A percentile compares a stretch with the other conserved stretches of the same genome.
Evolutionary conservation across 331 rosid species (phyloP).

Genomic region (Ulmus americana): DNA sequence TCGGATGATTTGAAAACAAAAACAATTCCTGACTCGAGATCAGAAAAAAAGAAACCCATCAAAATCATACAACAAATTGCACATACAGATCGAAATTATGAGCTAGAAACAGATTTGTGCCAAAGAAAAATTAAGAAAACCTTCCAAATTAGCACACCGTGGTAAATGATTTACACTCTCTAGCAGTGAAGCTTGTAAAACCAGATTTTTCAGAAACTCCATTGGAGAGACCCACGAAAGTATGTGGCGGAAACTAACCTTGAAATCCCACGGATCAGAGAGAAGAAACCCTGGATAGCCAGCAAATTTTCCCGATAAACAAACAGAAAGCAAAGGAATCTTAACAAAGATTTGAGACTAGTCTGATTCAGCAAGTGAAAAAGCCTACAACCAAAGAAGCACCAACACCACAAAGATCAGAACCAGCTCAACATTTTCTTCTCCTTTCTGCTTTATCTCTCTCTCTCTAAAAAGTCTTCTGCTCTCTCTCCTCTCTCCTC

Average conservation of each 20-base stretch:
- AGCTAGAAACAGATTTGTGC: neutral
- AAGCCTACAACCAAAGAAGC: constrained; percentile 4
- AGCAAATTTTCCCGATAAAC: constrained; percentile 15
- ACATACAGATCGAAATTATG: neutral
- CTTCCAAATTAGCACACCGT: neutral
- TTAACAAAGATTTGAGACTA: constrained; percentile 10
- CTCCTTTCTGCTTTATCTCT: neutral
- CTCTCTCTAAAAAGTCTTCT: constrained; percentile 17
- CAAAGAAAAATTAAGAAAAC: neutral
- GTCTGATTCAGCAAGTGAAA: neutral
- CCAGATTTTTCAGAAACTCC: neutral
- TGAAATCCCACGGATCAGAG: constrained; percentile 9
- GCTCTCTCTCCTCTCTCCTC: constrained; percentile 17
- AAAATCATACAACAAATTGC: neutral
- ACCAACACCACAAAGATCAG: constrained; percentile 18
- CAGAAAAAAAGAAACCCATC: neutral
- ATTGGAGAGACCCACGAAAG: neutral
- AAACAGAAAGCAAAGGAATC: constrained; percentile 12
- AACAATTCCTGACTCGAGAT: neutral
- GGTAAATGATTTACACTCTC: neutral
- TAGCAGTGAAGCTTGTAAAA: neutral
- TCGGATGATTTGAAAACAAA: neutral
- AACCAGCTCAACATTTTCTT: constrained; percentile 22
- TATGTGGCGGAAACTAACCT: constrained; percentile 9
- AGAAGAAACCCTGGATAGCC: constrained; percentile 10